Evolutionary conservation across 352 stramenopile genomes (phyloP).

Genomic region (Pythium rhizo-oryzae): DNA sequence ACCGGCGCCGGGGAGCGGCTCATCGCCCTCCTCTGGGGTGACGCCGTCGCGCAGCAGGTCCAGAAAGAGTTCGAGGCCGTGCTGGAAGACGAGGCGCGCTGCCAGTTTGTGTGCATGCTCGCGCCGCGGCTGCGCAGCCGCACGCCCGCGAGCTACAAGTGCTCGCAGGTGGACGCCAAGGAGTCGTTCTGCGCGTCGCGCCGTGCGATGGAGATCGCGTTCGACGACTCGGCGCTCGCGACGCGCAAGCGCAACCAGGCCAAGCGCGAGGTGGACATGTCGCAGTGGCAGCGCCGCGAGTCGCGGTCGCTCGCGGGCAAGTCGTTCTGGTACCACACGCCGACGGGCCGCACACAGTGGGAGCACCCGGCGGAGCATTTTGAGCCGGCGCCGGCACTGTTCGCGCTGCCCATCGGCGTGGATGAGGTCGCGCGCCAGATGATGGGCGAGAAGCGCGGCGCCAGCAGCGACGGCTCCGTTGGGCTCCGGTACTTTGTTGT

Average conservation of each 20-base stretch:
- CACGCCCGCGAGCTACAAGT: conserved; percentile 71
- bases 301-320: conserved; percentile 74
- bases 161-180: conserved; percentile 45
- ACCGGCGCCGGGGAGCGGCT: conserved; percentile 50
- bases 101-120: conserved; percentile 64
- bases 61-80: conserved; percentile 37
- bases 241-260: conserved; percentile 28
- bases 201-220: conserved; percentile 61
- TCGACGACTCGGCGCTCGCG: conserved; percentile 36
- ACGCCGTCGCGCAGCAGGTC: conserved; percentile 49
- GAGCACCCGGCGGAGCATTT: conserved; percentile 71
- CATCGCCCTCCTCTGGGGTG: conserved; percentile 31
- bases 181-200: conserved; percentile 54
- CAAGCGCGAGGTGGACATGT: conserved; percentile 70
- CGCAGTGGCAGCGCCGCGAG: conserved; percentile 77
- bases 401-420: conserved; percentile 69
- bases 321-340: conserved; percentile 78
- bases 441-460: conserved; percentile 56
- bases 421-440: conserved; percentile 69
- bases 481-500: conserved; percentile 74
- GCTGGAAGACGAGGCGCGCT: conserved; percentile 42
- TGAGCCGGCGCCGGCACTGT: conserved; percentile 57
- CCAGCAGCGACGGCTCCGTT: conserved; percentile 21
- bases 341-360: conserved; percentile 80
- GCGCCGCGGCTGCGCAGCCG: conserved; percentile 60